Conservation (phyloP, 768 basidiomycete genomes). For the Dioszegia aurantiaca region DNA sequence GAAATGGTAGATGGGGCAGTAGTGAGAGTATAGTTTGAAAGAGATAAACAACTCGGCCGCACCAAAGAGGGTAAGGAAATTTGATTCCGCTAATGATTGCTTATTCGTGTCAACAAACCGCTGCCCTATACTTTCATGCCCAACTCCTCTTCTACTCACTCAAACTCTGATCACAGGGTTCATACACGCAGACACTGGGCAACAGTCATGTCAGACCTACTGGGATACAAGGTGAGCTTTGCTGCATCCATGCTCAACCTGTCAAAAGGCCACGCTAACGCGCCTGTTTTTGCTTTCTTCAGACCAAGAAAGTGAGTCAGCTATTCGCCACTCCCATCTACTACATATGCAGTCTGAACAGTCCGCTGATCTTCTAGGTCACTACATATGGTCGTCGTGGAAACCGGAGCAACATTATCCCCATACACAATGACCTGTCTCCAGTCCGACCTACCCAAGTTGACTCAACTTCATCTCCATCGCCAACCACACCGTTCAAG, state of each 20-base stretch:
- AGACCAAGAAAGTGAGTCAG: slow-evolving; percentile 42
- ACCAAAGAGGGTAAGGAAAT: background rate
- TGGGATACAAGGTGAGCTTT: slow-evolving; percentile 26
- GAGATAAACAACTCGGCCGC: slow-evolving; percentile 15
- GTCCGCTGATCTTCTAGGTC: slow-evolving; percentile 27
- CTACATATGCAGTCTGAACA: background rate
- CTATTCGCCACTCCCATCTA: background rate
- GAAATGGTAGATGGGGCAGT: slow-evolving; percentile 8
- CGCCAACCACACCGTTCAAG: slow-evolving; percentile 6
- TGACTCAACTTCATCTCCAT: background rate
- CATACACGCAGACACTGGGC: background rate
- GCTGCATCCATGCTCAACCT: background rate
- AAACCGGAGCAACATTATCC: slow-evolving; percentile 38
- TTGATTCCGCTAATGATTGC: slow-evolving; percentile 8
- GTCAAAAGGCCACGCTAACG: slow-evolving; percentile 20
- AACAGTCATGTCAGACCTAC: slow-evolving; percentile 27
- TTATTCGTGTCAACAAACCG: slow-evolving; percentile 14
- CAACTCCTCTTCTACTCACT: too few species aligned
- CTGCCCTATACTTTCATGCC: too few species aligned
- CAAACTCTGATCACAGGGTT: too few species aligned
- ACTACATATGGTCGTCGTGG: slow-evolving; percentile 36
- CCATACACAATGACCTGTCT: slow-evolving; percentile 31
- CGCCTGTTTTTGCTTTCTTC: slow-evolving; percentile 30
- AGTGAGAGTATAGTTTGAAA: slow-evolving; percentile 15
- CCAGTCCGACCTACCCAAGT: slow-evolving; percentile 4